Evolutionary conservation across 2,329 filamentous ascomycete genomes (phyloP).

Genomic region (Lasiodiplodia hormozganensis): DNA sequence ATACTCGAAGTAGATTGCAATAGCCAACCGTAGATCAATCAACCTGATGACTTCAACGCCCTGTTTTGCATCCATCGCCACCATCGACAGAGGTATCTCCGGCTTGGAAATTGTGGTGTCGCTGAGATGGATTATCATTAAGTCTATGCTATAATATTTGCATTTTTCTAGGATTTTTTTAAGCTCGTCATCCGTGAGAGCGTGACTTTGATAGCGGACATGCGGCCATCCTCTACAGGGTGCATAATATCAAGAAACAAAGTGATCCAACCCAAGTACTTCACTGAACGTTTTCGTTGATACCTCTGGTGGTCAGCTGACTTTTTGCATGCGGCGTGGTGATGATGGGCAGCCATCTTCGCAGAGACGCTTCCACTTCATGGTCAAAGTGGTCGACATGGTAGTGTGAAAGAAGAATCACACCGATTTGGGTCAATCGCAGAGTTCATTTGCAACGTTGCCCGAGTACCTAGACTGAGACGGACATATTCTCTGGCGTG

Average conservation of each 20-base stretch:
- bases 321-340: constrained; percentile 67
- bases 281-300: constrained; percentile 59
- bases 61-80: constrained; percentile 72
- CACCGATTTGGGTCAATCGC: constrained; percentile 67
- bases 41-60: constrained; percentile 66
- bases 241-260: constrained; percentile 53
- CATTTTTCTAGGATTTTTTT: constrained; percentile 66
- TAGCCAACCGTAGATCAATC: constrained; percentile 66
- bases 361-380: constrained; percentile 58
- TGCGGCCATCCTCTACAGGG: constrained; percentile 31
- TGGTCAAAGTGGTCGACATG: constrained; percentile 67
- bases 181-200: constrained; percentile 67
- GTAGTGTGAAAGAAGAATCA: constrained; percentile 69
- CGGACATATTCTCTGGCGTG: constrained; percentile 71
- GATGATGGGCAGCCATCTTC: constrained; percentile 66
- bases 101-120: constrained; percentile 70
- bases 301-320: constrained; percentile 55
- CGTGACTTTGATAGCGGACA: constrained; percentile 63
- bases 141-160: constrained; percentile 60
- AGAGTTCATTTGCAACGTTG: constrained; percentile 63
- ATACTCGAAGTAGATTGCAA: constrained; percentile 68
- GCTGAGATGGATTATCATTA: constrained; percentile 72
- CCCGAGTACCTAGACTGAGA: constrained; percentile 68
- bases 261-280: constrained; percentile 60
- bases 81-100: constrained; percentile 66